These are phyloP conservation scores for Tylopilus vinaceipallidus DNA, from an alignment of 768 basidiomycete genomes.

Conservation along the genomic window DNA sequence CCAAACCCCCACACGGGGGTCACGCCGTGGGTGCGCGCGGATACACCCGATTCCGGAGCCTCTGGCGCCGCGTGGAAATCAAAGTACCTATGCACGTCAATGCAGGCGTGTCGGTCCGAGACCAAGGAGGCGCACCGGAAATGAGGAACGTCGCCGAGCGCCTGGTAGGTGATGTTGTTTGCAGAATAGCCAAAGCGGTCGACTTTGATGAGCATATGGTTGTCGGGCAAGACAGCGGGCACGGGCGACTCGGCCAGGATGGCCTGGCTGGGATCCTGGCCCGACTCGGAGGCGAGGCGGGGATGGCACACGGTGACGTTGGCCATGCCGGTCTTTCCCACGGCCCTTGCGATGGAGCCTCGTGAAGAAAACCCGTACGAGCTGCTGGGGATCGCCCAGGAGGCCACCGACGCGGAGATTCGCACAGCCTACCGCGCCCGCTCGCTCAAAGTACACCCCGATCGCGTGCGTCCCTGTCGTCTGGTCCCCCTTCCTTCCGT, in stretches of 20 bases:
- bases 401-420: slow-evolving; percentile 76
- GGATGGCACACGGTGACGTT: slow-evolving; percentile 41
- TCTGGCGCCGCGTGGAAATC: slow-evolving; percentile 59
- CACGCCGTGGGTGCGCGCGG: slow-evolving; percentile 54
- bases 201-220: slow-evolving; percentile 54
- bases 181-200: slow-evolving; percentile 72
- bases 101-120: background rate
- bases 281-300: slow-evolving; percentile 39
- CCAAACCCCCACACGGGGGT: slow-evolving; percentile 77
- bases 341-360: no score
- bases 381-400: slow-evolving; percentile 55
- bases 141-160: slow-evolving; percentile 42
- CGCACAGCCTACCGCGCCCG: slow-evolving; percentile 74
- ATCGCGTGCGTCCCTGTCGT: slow-evolving; percentile 54
- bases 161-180: slow-evolving; percentile 71
- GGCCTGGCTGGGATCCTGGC: slow-evolving; percentile 26
- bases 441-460: slow-evolving; percentile 85
- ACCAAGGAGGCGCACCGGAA: slow-evolving; percentile 31
- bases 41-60: slow-evolving; percentile 29
- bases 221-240: slow-evolving; percentile 29
- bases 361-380: slow-evolving; percentile 77
- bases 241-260: slow-evolving; percentile 26
- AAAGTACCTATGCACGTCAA: slow-evolving; percentile 50
- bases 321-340: no score
- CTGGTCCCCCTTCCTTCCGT: slow-evolving; percentile 13